Conservation (phyloP, 352 stramenopile genomes). For the Pythium brassicae region DNA sequence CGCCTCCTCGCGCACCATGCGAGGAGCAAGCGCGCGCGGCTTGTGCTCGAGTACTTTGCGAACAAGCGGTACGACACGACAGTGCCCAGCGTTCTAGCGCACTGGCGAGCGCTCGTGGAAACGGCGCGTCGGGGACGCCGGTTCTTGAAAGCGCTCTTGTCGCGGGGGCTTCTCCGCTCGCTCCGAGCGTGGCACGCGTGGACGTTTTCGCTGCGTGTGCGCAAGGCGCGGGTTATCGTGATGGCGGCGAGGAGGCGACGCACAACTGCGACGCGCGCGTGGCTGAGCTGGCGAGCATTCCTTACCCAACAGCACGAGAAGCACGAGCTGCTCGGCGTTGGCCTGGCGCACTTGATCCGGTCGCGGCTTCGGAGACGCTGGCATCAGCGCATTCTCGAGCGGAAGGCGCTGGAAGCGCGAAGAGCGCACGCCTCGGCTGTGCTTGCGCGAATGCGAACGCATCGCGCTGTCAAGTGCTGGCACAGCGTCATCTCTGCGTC, state of each 20-base stretch:
- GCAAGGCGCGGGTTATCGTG: neutral
- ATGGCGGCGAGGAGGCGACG: neutral
- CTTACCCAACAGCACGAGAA: slow-evolving; percentile 10
- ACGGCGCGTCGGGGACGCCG: slow-evolving; percentile 2
- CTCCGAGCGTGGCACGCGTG: slow-evolving; percentile 2
- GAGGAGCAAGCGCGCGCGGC: slow-evolving; percentile 20
- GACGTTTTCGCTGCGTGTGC: slow-evolving; percentile 1
- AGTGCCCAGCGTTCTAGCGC: slow-evolving; percentile 18
- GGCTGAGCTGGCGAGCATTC: slow-evolving; percentile 18
- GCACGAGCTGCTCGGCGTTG: slow-evolving; percentile 6
- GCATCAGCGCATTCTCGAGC: slow-evolving; percentile 10
- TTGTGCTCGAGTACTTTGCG: slow-evolving; percentile 35
- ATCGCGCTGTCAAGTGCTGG: slow-evolving; percentile 21
- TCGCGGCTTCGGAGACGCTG: slow-evolving; percentile 19
- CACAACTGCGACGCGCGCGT: neutral
- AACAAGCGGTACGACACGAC: slow-evolving; percentile 25
- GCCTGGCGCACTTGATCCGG: slow-evolving; percentile 14
- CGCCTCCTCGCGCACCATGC: slow-evolving; percentile 7
- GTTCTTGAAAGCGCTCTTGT: neutral
- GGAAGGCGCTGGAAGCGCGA: slow-evolving; percentile 5
- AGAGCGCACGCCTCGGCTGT: slow-evolving; percentile 2
- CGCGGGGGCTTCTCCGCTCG: neutral
- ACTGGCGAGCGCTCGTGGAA: slow-evolving; percentile 8
- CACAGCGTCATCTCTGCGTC: slow-evolving; percentile 3
- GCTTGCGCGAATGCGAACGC: slow-evolving; percentile 14